Percentiles rank a stretch among this genome's conserved stretches.
These are phyloP conservation scores for Ophiognomonia clavigignenti-juglandacearum DNA, from an alignment of 2,329 filamentous ascomycete genomes.

Conservation along the genomic window DNA sequence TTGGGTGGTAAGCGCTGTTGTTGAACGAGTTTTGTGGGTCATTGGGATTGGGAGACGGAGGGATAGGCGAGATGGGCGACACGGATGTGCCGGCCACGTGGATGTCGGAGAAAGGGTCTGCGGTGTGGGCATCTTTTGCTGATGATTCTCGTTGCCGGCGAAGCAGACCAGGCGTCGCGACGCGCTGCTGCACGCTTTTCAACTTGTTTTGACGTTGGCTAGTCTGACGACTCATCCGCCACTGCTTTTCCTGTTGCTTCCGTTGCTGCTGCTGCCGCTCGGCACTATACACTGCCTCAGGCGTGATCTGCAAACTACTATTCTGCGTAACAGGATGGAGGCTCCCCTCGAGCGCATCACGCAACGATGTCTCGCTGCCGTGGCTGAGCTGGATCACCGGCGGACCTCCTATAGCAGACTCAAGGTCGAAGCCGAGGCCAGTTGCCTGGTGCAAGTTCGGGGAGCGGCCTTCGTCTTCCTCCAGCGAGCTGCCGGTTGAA, in stretches of 20 bases:
- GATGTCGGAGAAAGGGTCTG: not conserved
- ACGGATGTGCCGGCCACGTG: not conserved
- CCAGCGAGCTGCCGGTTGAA: conserved; percentile 20
- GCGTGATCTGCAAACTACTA: conserved; percentile 21
- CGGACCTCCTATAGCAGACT: not conserved
- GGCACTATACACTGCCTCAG: conserved; percentile 19
- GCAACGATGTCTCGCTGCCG: conserved; percentile 21
- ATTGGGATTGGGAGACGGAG: too few species aligned
- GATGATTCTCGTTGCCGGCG: too few species aligned
- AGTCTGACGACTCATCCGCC: not conserved
- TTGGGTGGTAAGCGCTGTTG: not conserved
- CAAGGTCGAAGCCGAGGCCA: conserved; percentile 13
- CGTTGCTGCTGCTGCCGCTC: too few species aligned
- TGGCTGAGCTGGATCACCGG: conserved; percentile 16
- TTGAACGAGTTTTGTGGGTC: not conserved
- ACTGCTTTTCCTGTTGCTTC: not conserved
- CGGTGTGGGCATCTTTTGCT: too few species aligned
- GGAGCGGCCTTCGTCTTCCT: conserved; percentile 21
- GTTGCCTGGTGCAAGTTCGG: not conserved
- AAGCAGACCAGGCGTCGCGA: not conserved
- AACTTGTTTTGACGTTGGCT: not conserved
- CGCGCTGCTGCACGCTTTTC: not conserved
- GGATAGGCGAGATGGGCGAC: not conserved
- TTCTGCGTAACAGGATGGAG: conserved; percentile 21
- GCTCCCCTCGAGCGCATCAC: conserved; percentile 24